These are phyloP conservation scores for Oleoguttula mirabilis DNA, from an alignment of 495 filamentous ascomycete species.

Conservation along the genomic window DNA sequence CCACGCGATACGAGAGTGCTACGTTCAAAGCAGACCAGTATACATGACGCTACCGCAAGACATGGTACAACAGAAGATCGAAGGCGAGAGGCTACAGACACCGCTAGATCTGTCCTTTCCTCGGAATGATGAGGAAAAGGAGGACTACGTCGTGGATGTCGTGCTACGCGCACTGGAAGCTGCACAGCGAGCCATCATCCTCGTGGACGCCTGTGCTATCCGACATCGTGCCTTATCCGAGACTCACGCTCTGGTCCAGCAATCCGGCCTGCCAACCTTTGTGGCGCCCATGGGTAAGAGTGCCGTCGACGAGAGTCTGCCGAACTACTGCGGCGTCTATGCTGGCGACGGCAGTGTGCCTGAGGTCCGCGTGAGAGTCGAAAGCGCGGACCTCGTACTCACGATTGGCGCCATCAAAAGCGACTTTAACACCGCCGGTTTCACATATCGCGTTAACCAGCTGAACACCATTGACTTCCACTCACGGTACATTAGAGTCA, in stretches of 20 bases:
- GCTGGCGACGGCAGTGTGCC: conserved; percentile 65
- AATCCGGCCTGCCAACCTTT: conserved; percentile 67
- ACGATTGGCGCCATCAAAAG: conserved; percentile 73
- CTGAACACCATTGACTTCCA: conserved; percentile 83
- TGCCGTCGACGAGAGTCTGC: conserved; percentile 64
- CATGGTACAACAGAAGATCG: conserved; percentile 67
- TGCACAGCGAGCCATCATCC: conserved; percentile 65
- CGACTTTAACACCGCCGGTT: conserved; percentile 87
- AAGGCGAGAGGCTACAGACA: conserved; percentile 55
- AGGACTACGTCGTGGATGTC: conserved; percentile 74
- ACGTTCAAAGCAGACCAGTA: conserved; percentile 41
- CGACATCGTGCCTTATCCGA: conserved; percentile 42
- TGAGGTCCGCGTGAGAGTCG: conserved; percentile 60
- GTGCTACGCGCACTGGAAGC: conserved; percentile 64
- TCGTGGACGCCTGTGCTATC: conserved; percentile 55
- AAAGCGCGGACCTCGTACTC: conserved; percentile 71
- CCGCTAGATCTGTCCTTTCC: conserved; percentile 56
- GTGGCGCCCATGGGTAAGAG: conserved; percentile 90
- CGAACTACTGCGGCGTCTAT: conserved; percentile 77
- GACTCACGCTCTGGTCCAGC: conserved; percentile 63
- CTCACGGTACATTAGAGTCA: conserved; percentile 58
- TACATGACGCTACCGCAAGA: conserved; percentile 83
- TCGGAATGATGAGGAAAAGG: conserved; percentile 55
- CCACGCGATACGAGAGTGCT: conserved; percentile 67
- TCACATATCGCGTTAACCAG: conserved; percentile 72